Evolutionary conservation across 257 asterid species (phyloP).

Genomic region (Cordia subcordata): DNA sequence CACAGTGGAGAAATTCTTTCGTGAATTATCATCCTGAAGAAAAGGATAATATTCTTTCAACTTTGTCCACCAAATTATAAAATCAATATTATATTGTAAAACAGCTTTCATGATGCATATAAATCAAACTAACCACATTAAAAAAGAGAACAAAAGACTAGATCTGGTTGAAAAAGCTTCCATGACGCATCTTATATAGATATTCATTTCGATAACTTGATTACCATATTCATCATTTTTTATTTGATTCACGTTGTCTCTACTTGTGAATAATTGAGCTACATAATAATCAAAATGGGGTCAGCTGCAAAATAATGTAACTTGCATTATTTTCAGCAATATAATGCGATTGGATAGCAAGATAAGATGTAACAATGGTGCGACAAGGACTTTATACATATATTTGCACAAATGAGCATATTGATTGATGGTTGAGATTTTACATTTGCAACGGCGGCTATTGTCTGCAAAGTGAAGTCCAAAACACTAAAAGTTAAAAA

Average conservation of each 20-base stretch:
- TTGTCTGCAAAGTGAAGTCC: no score
- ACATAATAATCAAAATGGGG: background rate
- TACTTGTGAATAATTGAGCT: background rate
- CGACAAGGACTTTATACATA: background rate
- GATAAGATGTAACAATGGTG: background rate
- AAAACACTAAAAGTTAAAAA: no score
- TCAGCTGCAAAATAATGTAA: background rate
- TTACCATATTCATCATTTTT: background rate
- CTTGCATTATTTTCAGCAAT: no score
- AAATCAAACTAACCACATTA: background rate
- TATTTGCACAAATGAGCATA: background rate
- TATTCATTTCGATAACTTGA: no score
- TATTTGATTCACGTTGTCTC: background rate
- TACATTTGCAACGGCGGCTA: no score
- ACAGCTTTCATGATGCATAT: background rate
- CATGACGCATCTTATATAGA: background rate
- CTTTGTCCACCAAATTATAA: no score
- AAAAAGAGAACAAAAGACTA: background rate
- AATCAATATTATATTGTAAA: no score
- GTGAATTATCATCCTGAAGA: background rate
- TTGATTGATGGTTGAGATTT: background rate
- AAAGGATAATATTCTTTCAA: no score
- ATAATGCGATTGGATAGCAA: background rate
- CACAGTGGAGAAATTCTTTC: background rate
- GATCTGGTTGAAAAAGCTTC: background rate